Percentiles rank a stretch among this genome's conserved stretches.
These are phyloP conservation scores for Phytophthora idaei DNA, from an alignment of 352 stramenopile genomes.

Conservation along the genomic window DNA sequence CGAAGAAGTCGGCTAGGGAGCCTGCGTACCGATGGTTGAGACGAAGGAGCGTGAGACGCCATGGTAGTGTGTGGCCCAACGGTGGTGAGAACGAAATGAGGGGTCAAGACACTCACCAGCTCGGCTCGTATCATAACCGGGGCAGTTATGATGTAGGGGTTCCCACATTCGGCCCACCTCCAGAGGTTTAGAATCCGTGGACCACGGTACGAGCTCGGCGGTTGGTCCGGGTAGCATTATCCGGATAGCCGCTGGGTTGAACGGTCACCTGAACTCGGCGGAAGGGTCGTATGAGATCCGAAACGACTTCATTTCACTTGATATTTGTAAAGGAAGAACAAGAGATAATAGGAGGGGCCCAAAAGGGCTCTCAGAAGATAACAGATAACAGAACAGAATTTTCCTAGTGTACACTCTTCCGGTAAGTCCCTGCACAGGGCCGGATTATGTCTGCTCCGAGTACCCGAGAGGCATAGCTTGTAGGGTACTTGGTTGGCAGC, in stretches of 20 bases:
- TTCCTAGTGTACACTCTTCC: neutral
- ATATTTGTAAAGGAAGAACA: neutral
- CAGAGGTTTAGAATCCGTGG: too few relatives aligned
- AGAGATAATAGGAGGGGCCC: neutral
- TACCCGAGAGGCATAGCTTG: neutral
- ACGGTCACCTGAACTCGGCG: too few relatives aligned
- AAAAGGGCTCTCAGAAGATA: neutral
- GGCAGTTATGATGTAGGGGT: neutral
- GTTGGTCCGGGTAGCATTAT: too few relatives aligned
- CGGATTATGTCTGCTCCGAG: neutral
- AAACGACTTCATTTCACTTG: neutral
- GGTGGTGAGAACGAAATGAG: neutral
- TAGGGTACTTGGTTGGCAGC: neutral
- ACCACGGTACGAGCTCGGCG: too few relatives aligned
- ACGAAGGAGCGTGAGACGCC: neutral
- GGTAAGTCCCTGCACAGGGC: neutral
- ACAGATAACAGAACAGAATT: neutral
- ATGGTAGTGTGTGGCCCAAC: neutral
- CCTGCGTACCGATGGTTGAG: neutral
- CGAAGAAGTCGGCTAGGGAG: neutral
- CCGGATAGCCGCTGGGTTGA: too few relatives aligned
- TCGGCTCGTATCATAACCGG: constrained; percentile 6
- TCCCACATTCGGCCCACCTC: neutral
- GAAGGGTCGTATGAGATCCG: too few relatives aligned
- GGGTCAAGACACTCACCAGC: constrained; percentile 1